These are phyloP conservation scores for Apium graveolens DNA, from an alignment of 129 eudicot genomes.

Conservation along the genomic window DNA sequence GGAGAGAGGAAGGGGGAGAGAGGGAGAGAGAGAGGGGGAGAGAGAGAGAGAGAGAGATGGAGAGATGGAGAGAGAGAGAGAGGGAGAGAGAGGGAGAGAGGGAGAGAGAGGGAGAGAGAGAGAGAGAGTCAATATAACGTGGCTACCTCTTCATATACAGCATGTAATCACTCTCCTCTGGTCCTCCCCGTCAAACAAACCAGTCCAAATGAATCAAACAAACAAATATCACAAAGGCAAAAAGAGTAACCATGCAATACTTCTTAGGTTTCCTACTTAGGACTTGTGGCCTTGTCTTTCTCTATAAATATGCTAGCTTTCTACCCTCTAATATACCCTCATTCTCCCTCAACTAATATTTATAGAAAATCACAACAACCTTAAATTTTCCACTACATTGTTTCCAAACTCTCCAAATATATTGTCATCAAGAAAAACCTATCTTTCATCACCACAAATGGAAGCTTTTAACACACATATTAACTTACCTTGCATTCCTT, in stretches of 20 bases:
- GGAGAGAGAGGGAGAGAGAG: not conserved
- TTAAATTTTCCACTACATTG: slow-evolving; percentile 36
- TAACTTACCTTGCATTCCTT: slow-evolving; percentile 38
- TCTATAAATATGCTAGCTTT: not conserved
- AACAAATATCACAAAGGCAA: slow-evolving; percentile 5
- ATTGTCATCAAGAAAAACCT: slow-evolving; percentile 1
- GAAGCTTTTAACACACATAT: slow-evolving; percentile 57
- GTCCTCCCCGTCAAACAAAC: slow-evolving; percentile 32
- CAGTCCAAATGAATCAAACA: slow-evolving; percentile 13
- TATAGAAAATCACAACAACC: slow-evolving; percentile 20
- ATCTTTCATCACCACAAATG: slow-evolving; percentile 25
- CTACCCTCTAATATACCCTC: slow-evolving; percentile 1
- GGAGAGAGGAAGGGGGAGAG: not conserved
- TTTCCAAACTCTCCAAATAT: not conserved
- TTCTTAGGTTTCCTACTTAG: slow-evolving; percentile 5
- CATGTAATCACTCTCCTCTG: slow-evolving; percentile 31
- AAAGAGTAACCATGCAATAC: slow-evolving; percentile 19
- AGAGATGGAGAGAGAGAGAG: not conserved
- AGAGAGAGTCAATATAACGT: not conserved
- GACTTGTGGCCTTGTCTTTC: slow-evolving; percentile 12
- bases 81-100: not conserved
- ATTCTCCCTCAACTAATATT: slow-evolving; percentile 5
- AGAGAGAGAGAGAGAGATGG: too few species aligned
- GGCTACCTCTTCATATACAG: not conserved
- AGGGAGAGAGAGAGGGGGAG: not conserved